These are phyloP conservation scores for Hemisphaericaspora lyxosophila DNA, from an alignment of 1,139 yeast genomes.

Conservation along the genomic window DNA sequence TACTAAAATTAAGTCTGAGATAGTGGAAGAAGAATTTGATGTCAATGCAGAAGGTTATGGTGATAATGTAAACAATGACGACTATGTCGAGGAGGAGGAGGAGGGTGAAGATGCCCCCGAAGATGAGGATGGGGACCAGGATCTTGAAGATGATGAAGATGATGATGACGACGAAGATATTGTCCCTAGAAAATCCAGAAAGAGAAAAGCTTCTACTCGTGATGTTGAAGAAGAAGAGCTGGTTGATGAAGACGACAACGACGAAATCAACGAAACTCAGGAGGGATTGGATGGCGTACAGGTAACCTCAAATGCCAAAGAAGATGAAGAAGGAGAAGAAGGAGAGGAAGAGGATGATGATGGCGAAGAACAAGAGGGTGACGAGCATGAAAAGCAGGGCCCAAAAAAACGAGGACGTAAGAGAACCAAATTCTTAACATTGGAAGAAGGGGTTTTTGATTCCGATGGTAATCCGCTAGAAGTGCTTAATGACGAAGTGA, in stretches of 20 bases:
- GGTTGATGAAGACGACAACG: conserved; percentile 17
- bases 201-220: conserved; percentile 8
- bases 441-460: conserved; percentile 45
- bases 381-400: conserved; percentile 20
- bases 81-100: conserved; percentile 23
- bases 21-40: conserved; percentile 18
- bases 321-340: conserved; percentile 20
- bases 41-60: conserved; percentile 19
- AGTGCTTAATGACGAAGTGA: conserved; percentile 76
- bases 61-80: conserved; percentile 27
- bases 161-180: conserved; percentile 20
- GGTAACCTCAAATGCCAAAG: conserved; percentile 21
- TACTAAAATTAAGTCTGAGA: neutral
- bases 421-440: conserved; percentile 35
- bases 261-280: conserved; percentile 19
- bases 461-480: conserved; percentile 53
- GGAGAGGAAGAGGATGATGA: conserved; percentile 27
- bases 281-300: conserved; percentile 18
- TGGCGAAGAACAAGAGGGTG: conserved; percentile 24
- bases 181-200: conserved; percentile 11
- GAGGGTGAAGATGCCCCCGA: conserved; percentile 27
- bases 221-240: conserved; percentile 13
- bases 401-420: conserved; percentile 50
- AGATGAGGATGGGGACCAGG: conserved; percentile 18
- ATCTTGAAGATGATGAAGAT: conserved; percentile 19